Percentiles rank a stretch among this genome's conserved stretches.
Evolutionary conservation across 768 basidiomycete species (phyloP).

Genomic region (Lactarius akahatsu): DNA sequence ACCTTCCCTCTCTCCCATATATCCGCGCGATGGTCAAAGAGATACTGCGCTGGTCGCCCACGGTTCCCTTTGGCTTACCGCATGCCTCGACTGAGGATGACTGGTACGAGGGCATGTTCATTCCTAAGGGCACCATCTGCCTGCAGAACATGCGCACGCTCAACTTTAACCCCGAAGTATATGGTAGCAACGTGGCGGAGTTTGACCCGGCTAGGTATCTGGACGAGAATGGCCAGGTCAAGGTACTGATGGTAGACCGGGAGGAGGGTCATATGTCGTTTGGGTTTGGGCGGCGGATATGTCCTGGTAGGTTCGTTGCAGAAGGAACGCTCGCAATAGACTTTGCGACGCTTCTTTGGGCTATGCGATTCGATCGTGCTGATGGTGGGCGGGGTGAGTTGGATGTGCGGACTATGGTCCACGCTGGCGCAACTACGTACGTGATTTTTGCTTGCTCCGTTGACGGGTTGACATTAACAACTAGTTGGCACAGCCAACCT

Average conservation of each 20-base stretch:
- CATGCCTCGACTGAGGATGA: neutral
- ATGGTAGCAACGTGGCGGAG: neutral
- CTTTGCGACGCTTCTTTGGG: neutral
- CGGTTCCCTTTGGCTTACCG: neutral
- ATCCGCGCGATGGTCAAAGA: neutral
- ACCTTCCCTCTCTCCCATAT: neutral
- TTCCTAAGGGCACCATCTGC: neutral
- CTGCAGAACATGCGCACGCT: neutral
- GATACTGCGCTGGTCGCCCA: neutral
- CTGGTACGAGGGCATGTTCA: neutral
- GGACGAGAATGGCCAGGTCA: neutral
- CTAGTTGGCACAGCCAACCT: neutral
- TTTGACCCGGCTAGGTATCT: neutral
- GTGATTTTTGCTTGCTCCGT: neutral
- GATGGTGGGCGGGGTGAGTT: neutral
- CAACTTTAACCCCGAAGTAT: neutral
- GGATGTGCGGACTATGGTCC: neutral
- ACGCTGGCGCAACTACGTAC: neutral
- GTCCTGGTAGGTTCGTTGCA: neutral
- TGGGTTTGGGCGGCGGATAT: neutral
- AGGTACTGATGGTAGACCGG: neutral
- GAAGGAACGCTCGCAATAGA: neutral
- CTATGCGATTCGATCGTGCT: neutral
- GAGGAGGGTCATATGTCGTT: neutral
- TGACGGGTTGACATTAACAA: neutral